These are phyloP conservation scores for Sarocladium brachiariae DNA, from an alignment of 2,329 filamentous ascomycete genomes.

Conservation along the genomic window DNA sequence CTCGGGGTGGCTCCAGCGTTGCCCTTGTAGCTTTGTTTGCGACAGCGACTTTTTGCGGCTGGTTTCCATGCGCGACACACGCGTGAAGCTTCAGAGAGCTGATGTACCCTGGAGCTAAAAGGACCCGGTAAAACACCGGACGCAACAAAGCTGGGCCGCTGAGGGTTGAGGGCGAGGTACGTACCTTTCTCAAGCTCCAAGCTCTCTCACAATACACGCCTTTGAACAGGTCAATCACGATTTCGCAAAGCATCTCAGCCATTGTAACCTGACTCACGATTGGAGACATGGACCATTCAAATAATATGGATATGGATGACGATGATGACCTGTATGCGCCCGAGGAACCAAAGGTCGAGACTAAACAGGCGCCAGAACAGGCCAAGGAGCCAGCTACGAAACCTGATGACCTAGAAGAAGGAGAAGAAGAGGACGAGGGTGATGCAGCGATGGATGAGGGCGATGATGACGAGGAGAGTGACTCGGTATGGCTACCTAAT, in stretches of 20 bases:
- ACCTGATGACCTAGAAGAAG: constrained; percentile 54
- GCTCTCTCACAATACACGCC: not conserved
- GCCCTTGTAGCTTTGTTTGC: constrained; percentile 10
- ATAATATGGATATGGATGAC: constrained; percentile 57
- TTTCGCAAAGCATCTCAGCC: not conserved
- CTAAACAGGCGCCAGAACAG: constrained; percentile 19
- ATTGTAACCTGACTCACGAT: not conserved
- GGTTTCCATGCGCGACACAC: constrained; percentile 7
- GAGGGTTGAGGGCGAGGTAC: not conserved
- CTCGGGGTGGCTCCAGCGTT: not conserved
- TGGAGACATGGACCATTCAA: not conserved
- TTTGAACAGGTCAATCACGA: not conserved
- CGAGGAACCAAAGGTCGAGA: constrained; percentile 43
- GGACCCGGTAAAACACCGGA: constrained; percentile 6
- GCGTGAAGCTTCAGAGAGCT: not conserved
- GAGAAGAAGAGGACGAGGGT: constrained; percentile 56
- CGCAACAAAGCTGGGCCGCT: not conserved
- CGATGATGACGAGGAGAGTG: constrained; percentile 35
- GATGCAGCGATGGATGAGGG: constrained; percentile 53
- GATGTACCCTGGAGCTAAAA: not conserved
- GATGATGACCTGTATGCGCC: constrained; percentile 62
- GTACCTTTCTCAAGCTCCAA: constrained; percentile 3
- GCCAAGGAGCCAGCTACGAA: constrained; percentile 22
- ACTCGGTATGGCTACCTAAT: constrained; percentile 44
- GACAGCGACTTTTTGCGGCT: constrained; percentile 11